A percentile compares a stretch with the other conserved stretches of the same genome.
Conservation (phyloP, 1,284 basidiomycete genomes). For the Puccinia hordei region DNA sequence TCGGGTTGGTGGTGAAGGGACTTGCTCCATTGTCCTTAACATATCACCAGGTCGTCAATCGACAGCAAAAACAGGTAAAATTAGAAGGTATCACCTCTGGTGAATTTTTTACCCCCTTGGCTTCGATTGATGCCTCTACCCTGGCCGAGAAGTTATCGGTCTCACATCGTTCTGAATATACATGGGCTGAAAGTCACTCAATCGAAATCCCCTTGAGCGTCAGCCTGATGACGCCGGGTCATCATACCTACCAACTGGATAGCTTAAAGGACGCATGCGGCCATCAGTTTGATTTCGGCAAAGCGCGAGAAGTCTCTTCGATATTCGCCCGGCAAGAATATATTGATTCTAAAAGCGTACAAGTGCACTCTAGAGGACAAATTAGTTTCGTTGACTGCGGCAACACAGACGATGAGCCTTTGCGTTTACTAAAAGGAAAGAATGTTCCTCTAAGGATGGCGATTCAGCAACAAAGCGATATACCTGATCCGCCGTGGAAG, state of each 20-base stretch:
- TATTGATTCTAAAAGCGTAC: constrained; percentile 31
- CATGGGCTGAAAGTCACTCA: constrained; percentile 44
- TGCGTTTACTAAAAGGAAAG: constrained; percentile 73
- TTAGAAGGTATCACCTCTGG: constrained; percentile 39
- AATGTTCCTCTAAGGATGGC: constrained; percentile 65
- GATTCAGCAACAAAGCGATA: constrained; percentile 61
- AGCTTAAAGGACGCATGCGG: constrained; percentile 41
- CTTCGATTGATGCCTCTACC: constrained; percentile 36
- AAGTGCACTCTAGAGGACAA: constrained; percentile 46
- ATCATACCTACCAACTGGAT: constrained; percentile 33
- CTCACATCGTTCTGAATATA: constrained; percentile 45
- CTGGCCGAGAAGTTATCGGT: constrained; percentile 35
- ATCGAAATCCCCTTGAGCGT: constrained; percentile 43
- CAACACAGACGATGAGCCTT: constrained; percentile 65
- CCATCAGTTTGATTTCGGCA: constrained; percentile 36
- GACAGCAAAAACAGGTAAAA: not conserved
- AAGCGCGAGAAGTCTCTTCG: constrained; percentile 3
- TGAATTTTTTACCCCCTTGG: constrained; percentile 31
- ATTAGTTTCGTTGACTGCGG: constrained; percentile 45
- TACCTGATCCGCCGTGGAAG: constrained; percentile 70
- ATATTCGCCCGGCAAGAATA: constrained; percentile 1
- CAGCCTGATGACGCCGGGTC: constrained; percentile 31
- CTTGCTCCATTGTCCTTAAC: constrained; percentile 40
- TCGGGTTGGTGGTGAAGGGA: constrained; percentile 30
- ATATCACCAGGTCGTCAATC: constrained; percentile 39